These are phyloP conservation scores for Murraya paniculata DNA, from an alignment of 345 rosid species.

Conservation along the genomic window DNA sequence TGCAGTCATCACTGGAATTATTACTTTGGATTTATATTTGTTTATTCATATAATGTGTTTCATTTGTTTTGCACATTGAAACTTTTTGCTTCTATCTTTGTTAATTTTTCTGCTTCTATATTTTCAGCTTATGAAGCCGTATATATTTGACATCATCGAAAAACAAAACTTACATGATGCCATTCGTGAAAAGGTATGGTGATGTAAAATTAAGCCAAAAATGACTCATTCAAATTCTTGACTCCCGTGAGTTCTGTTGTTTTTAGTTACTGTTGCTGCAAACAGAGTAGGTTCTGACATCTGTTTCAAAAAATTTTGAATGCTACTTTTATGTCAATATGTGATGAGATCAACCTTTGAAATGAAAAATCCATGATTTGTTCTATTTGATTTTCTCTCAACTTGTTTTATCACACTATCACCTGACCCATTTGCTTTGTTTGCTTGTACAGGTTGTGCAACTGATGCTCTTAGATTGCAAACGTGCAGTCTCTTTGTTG, in stretches of 20 bases:
- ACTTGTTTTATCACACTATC: slow-evolving; percentile 15
- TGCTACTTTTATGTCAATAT: neutral
- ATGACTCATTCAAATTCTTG: slow-evolving; percentile 13
- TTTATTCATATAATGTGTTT: neutral
- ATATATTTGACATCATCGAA: slow-evolving; percentile 81
- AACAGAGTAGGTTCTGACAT: neutral
- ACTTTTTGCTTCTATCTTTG: slow-evolving; percentile 15
- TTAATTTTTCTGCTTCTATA: slow-evolving; percentile 6
- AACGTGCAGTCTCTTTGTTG: slow-evolving; percentile 72
- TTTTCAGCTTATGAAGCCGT: slow-evolving; percentile 94
- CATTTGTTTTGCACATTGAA: slow-evolving; percentile 6
- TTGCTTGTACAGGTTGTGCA: slow-evolving; percentile 70
- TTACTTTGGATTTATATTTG: neutral
- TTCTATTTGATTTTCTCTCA: neutral
- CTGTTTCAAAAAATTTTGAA: neutral
- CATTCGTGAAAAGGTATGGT: slow-evolving; percentile 84
- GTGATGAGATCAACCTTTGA: neutral
- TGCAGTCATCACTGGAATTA: neutral
- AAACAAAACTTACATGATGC: slow-evolving; percentile 79
- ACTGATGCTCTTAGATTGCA: slow-evolving; percentile 85
- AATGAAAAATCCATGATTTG: neutral
- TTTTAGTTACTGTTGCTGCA: neutral
- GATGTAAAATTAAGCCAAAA: neutral
- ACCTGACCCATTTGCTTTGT: slow-evolving; percentile 6
- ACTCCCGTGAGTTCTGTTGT: slow-evolving; percentile 7